Conservation (phyloP, 441 rosid genomes). For the Euphorbia corollata region DNA sequence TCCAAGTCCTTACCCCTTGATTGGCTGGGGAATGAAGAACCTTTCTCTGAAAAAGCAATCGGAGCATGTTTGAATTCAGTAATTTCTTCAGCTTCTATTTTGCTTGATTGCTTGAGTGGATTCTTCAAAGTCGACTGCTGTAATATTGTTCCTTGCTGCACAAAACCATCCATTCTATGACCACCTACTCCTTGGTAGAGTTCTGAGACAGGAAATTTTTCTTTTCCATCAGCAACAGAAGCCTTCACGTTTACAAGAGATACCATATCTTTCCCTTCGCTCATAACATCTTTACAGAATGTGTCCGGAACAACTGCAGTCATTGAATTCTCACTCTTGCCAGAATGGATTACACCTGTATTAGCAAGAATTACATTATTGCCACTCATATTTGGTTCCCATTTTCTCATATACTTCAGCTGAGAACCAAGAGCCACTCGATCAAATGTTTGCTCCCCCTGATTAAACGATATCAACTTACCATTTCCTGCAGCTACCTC, state of each 20-base stretch:
- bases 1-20: conserved; percentile 26
- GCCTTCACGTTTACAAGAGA: conserved; percentile 27
- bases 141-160: conserved; percentile 32
- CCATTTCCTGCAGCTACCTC: conserved; percentile 26
- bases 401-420: conserved; percentile 22
- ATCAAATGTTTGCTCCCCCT: conserved; percentile 29
- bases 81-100: conserved; percentile 30
- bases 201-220: conserved; percentile 26
- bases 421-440: conserved; percentile 23
- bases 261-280: conserved; percentile 25
- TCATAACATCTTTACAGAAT: conserved; percentile 16
- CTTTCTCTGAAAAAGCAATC: conserved; percentile 32
- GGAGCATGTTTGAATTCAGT: conserved; percentile 28
- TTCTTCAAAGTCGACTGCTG: conserved; percentile 34
- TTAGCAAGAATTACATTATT: conserved; percentile 21
- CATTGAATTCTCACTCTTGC: conserved; percentile 26
- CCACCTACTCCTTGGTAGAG: conserved; percentile 27
- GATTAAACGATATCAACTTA: conserved; percentile 25
- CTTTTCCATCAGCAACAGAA: conserved; percentile 30
- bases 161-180: conserved; percentile 27
- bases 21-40: conserved; percentile 25
- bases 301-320: conserved; percentile 18
- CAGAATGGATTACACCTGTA: conserved; percentile 22
- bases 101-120: conserved; percentile 21
- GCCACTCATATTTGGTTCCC: conserved; percentile 19